Conservation (phyloP, 805 yeast species). For the Saccharomycopsis amapae region DNA sequence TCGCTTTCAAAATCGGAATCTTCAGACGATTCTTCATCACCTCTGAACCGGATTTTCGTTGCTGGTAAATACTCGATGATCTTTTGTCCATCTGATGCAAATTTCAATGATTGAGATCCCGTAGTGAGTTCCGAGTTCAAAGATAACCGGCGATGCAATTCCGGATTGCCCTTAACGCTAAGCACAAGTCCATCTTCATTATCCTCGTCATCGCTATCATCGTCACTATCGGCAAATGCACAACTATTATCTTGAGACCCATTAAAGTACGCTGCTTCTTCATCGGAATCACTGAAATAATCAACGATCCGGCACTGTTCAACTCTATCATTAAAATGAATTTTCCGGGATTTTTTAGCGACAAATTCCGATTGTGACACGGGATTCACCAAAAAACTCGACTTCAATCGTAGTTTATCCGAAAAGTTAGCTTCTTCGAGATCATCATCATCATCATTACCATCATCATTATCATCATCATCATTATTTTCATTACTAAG, state of each 20-base stretch:
- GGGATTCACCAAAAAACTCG: slow-evolving; percentile 18
- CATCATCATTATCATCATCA: slow-evolving; percentile 1
- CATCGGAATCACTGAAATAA: slow-evolving; percentile 26
- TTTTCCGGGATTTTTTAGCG: slow-evolving; percentile 43
- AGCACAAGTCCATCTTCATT: slow-evolving; percentile 64
- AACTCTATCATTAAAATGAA: slow-evolving; percentile 90
- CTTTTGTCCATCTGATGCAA: slow-evolving; percentile 21
- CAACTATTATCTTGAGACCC: slow-evolving; percentile 27
- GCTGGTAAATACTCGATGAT: slow-evolving; percentile 81
- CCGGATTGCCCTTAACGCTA: slow-evolving; percentile 39
- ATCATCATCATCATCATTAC: background rate
- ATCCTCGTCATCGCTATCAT: slow-evolving; percentile 32
- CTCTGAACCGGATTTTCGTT: slow-evolving; percentile 71
- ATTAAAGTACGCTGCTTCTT: slow-evolving; percentile 33
- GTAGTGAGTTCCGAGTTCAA: no score
- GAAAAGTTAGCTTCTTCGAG: background rate
- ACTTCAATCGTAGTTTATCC: slow-evolving; percentile 10
- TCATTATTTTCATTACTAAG: background rate
- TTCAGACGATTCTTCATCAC: slow-evolving; percentile 41
- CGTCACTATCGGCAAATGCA: slow-evolving; percentile 23
- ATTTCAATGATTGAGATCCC: slow-evolving; percentile 23
- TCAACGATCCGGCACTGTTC: slow-evolving; percentile 86
- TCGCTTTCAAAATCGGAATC: slow-evolving; percentile 24
- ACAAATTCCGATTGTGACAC: slow-evolving; percentile 6
- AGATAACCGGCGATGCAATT: slow-evolving; percentile 27